phyloP scores from a whole-genome alignment of 805 yeast genomes.

The Lachancea fermentati region DNA sequence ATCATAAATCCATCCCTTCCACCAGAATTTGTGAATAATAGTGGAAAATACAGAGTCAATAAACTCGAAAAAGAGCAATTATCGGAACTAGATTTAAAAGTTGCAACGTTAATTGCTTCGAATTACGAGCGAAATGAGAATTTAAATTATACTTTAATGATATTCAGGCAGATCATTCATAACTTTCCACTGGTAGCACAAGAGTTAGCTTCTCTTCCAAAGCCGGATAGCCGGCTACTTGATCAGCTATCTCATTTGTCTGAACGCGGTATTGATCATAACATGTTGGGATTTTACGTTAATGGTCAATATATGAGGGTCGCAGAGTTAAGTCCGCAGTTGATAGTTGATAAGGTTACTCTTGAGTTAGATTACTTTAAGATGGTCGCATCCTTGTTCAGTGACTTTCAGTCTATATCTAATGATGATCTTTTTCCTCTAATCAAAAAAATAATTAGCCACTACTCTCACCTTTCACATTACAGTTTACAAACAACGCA shows the following conservation, averaged over 20 bases:
- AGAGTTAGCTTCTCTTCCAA: conserved; percentile 11
- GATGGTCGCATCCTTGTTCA: conserved; percentile 11
- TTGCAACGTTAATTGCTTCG: conserved; percentile 48
- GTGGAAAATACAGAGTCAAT: conserved; percentile 13
- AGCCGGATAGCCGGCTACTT: conserved; percentile 4
- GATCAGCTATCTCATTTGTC: conserved; percentile 13
- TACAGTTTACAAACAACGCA: conserved; percentile 22
- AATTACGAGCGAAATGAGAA: conserved; percentile 30
- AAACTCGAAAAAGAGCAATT: conserved; percentile 23
- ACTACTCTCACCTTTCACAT: conserved; percentile 22
- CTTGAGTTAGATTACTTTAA: conserved; percentile 18
- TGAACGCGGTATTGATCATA: conserved; percentile 28
- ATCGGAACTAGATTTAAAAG: conserved; percentile 54
- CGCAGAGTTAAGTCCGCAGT: conserved; percentile 18
- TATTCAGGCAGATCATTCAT: conserved; percentile 36
- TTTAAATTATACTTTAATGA: conserved; percentile 32
- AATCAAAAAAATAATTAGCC: conserved; percentile 18
- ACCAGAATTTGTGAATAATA: conserved; percentile 27
- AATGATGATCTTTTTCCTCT: background rate
- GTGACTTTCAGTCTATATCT: background rate
- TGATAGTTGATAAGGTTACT: conserved; percentile 18
- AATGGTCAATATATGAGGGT: conserved; percentile 30
- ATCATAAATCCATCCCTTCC: conserved; percentile 33
- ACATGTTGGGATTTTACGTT: conserved; percentile 28
- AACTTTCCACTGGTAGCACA: conserved; percentile 35